A percentile compares a stretch with the other conserved stretches of the same genome.
These are phyloP conservation scores for Brassica juncea DNA, from an alignment of 345 rosid species.

Conservation along the genomic window DNA sequence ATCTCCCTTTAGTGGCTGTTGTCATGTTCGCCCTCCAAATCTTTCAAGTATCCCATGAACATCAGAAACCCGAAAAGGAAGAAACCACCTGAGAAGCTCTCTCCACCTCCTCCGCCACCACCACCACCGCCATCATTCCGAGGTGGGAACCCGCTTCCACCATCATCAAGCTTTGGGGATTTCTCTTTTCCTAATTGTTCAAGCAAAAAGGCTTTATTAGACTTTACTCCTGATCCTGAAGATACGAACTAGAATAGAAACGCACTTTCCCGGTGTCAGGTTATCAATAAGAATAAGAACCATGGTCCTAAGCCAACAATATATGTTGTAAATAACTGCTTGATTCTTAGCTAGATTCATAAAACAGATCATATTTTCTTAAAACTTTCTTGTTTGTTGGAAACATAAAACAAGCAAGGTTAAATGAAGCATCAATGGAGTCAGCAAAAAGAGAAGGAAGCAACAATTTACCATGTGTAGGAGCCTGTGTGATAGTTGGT, in stretches of 20 bases:
- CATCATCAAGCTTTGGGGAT: constrained; percentile 71
- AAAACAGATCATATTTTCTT: neutral
- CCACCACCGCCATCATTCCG: constrained; percentile 67
- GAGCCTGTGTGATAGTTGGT: constrained; percentile 79
- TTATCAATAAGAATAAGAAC: constrained; percentile 9
- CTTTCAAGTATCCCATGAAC: constrained; percentile 78
- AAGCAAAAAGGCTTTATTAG: neutral
- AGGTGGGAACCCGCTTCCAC: constrained; percentile 77
- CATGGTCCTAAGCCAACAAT: constrained; percentile 7
- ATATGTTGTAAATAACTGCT: neutral
- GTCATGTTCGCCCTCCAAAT: constrained; percentile 67
- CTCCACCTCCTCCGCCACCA: constrained; percentile 87
- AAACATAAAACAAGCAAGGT: neutral
- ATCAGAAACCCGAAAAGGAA: constrained; percentile 85
- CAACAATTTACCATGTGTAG: constrained; percentile 56
- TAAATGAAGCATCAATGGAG: neutral
- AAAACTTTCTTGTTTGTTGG: constrained; percentile 1
- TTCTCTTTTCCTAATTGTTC: constrained; percentile 49
- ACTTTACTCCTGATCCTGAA: neutral
- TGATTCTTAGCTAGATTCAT: neutral
- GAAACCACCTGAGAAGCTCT: constrained; percentile 82
- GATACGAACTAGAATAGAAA: neutral
- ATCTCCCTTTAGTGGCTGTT: constrained; percentile 19
- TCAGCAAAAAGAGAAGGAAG: too few species aligned
- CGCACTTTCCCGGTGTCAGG: neutral